Evolutionary conservation across 805 yeast species (phyloP), one percentile per base, ranked within the genome.

Genomic region (Candida ficus): DNA sequence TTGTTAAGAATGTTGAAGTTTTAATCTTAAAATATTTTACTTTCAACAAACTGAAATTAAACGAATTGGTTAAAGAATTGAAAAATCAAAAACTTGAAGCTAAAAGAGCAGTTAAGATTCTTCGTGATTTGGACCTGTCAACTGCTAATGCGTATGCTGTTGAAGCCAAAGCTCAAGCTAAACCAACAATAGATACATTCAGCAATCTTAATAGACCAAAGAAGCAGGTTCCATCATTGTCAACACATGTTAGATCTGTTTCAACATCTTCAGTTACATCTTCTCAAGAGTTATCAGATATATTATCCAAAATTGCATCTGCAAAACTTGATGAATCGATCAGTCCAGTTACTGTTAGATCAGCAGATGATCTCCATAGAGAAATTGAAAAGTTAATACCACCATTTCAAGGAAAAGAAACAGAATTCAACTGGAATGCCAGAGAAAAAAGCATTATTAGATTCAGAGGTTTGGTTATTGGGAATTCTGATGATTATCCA

Each of bases 351-450:
- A 4, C 20, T 1, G 20, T 49, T 1, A 14, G 41, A 8, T 45
- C 54, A 0, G 37, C 44, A 3, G 41, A 46, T 7, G 58, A 57
- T 7, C 22, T 66, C 13, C 25, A 37, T 10, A 51, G 48, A 33
- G 64, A 62, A 30, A 38, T 62, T 16, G 62, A 54, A 25, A 33
- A 41, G 4, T 34, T 64, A 7, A 39, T 58, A 19, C 8, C 46
- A 7, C 67, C 70, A 6, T 89, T 91, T 52, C 73, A 69, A 8
- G 83, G 82, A 69, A 68, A 82, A 53, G 99, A 93, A 58, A 83
- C 95, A 0, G 99, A 93, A 55, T 71, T 72, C 43, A 93, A 93
- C 57, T 93, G 99, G 99, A 62, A 67, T 18, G 50, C 53, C 0
- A 71, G 99, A 54, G 96, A 90, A 51, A 70, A 73, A 38, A 66